Conservation (phyloP, 2,329 filamentous ascomycete genomes). For the Pseudogymnoascus sp. region DNA sequence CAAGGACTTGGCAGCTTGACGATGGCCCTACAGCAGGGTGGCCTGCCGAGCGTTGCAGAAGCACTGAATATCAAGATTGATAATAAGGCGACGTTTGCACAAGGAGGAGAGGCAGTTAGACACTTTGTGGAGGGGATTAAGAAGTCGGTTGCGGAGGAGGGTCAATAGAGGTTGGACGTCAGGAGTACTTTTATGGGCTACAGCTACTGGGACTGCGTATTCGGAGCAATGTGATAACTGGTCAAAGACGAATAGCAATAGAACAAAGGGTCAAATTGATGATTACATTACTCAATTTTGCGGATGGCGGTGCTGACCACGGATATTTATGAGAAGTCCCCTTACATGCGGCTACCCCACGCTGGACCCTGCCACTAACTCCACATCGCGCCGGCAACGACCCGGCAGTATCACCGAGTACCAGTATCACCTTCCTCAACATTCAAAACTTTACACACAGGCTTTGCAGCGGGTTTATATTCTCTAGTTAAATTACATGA, state of each 20-base stretch:
- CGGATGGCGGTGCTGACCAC: neutral
- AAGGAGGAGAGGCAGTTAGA: conserved; percentile 84
- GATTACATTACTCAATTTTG: neutral
- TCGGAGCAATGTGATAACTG: neutral
- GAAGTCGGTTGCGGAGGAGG: conserved; percentile 59
- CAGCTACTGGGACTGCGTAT: neutral
- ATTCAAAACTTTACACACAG: neutral
- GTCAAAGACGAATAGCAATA: neutral
- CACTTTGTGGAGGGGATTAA: conserved; percentile 87
- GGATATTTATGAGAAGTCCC: neutral
- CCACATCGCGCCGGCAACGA: neutral
- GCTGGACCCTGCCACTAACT: neutral
- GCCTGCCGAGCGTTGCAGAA: conserved; percentile 80
- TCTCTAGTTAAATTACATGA: neutral
- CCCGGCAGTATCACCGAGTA: neutral
- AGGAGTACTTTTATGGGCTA: neutral
- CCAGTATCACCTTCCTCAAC: neutral
- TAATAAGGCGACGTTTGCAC: conserved; percentile 80
- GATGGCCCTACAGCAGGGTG: conserved; percentile 81
- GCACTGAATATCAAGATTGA: conserved; percentile 72
- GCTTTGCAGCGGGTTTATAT: neutral
- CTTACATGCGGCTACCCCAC: neutral
- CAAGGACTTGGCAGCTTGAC: conserved; percentile 82
- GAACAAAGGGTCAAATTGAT: neutral
- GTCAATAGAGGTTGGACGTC: neutral